Conservation (phyloP, 306 rosid genomes). For the Fragaria nilgerrensis region DNA sequence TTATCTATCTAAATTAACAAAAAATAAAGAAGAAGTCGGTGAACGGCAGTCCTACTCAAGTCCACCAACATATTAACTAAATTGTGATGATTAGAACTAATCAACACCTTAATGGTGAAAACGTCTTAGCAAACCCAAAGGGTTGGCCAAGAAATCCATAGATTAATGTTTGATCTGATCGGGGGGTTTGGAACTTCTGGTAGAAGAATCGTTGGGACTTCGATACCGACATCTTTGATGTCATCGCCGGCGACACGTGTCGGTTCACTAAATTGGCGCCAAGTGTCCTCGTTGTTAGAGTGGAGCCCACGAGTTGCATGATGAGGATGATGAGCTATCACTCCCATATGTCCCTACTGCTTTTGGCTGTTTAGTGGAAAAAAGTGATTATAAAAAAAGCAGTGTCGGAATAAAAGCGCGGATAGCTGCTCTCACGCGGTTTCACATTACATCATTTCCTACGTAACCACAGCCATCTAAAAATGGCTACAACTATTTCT, state of each 20-base stretch:
- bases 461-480: neutral
- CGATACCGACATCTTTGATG: neutral
- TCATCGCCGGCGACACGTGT: neutral
- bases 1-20: too few species aligned
- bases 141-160: neutral
- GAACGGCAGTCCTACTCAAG: neutral
- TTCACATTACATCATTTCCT: constrained; percentile 5
- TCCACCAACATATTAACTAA: neutral
- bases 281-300: neutral
- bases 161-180: neutral
- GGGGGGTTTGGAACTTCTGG: neutral
- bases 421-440: constrained; percentile 31
- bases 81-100: neutral
- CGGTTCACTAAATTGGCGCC: neutral
- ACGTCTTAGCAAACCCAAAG: neutral
- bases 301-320: neutral
- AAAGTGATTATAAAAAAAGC: neutral
- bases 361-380: neutral
- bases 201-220: neutral
- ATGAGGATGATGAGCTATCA: neutral
- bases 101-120: neutral
- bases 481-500: neutral
- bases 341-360: neutral
- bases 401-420: constrained; percentile 12
- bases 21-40: neutral